A percentile compares a stretch with the other conserved stretches of the same genome.
Conservation (phyloP, 495 filamentous ascomycete genomes). For the Corynascus novoguineensis region DNA sequence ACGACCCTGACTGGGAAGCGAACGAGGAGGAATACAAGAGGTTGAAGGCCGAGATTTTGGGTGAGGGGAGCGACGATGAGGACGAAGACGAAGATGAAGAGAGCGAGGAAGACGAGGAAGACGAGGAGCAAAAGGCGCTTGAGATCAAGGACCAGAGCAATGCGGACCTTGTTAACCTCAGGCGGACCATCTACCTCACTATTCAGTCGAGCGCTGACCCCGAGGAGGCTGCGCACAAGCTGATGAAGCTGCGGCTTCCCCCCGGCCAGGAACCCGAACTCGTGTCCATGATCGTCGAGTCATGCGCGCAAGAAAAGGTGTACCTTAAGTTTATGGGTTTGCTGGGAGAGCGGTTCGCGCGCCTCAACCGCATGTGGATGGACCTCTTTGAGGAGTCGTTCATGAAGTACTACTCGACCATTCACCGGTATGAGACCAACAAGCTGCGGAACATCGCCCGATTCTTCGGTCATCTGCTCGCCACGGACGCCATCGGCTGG, state of each 20-base stretch:
- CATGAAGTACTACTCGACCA: constrained; percentile 90
- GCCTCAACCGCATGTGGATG: constrained; percentile 89
- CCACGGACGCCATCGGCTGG: constrained; percentile 86
- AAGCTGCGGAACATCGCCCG: constrained; percentile 87
- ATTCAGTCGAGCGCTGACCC: constrained; percentile 94
- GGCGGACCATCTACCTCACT: constrained; percentile 91
- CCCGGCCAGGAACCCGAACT: constrained; percentile 84
- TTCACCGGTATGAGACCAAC: constrained; percentile 94
- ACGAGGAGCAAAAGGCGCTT: constrained; percentile 60
- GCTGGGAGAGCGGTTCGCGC: constrained; percentile 90
- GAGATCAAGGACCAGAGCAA: constrained; percentile 99
- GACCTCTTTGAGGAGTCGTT: constrained; percentile 87
- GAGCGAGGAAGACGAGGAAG: constrained; percentile 73
- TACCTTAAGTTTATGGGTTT: constrained; percentile 96
- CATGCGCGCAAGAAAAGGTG: constrained; percentile 88
- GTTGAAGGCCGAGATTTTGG: constrained; percentile 88
- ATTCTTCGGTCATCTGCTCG: constrained; percentile 89
- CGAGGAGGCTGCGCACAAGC: constrained; percentile 92
- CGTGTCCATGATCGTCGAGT: constrained; percentile 94
- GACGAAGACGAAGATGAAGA: constrained; percentile 69
- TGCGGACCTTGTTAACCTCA: constrained; percentile 86
- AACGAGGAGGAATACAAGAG: constrained; percentile 86
- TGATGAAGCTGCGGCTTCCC: constrained; percentile 87
- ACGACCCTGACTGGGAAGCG: constrained; percentile 80
- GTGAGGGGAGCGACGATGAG: constrained; percentile 76